Evolutionary conservation across 306 rosid species (phyloP), one percentile per base, ranked within the genome.

Genomic region (Vigna unguiculata): DNA sequence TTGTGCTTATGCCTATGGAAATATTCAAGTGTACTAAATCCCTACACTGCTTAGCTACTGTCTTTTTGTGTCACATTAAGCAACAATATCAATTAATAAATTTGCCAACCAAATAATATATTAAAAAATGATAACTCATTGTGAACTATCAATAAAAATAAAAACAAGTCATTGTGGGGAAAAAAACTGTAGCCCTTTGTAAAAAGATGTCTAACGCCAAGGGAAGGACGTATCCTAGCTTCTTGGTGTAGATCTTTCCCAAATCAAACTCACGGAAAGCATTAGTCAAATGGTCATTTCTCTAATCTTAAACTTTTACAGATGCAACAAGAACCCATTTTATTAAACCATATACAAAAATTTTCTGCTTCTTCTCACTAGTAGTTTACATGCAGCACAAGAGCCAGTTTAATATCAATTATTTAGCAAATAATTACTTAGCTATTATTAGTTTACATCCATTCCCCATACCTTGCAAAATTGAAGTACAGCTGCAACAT

Each of bases 391-490:
- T 51, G 32, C 36, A 51, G 25, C 30, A 55, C 69, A 78, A 74
- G 20, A 69, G 28, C 16, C 68, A 78, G 34, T 38, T 72, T 51
- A 61, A 30, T 72, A 15, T 41, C 48, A 25, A 9, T 41, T 54
- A 68, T 22, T 81, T 25, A 60, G 20, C 69, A 20, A 36, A 74
- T 51, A 64, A 74, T 47, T 45, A 48, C 24, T 19, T 72, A 69
- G 46, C 34, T 13, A 14, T 54, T 34, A 45, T 54, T 34, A 45
- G 40, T 15, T 66, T 51, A 69, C 51, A 70, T 51, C 49, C 70
- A 75, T 28, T 19, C 48, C 22, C 52, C 83, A 71, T 91, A 95
- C 99, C 97, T 89, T 84, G 75, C 99, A 95, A 86, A 87, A 92
- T 82, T 95, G 97, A 58, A 95, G 87, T 48, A 92, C 84, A 34